A percentile compares a stretch with the other conserved stretches of the same genome.
Conservation (phyloP, 1,284 basidiomycete genomes). For the Fomitopsis betulina region DNA sequence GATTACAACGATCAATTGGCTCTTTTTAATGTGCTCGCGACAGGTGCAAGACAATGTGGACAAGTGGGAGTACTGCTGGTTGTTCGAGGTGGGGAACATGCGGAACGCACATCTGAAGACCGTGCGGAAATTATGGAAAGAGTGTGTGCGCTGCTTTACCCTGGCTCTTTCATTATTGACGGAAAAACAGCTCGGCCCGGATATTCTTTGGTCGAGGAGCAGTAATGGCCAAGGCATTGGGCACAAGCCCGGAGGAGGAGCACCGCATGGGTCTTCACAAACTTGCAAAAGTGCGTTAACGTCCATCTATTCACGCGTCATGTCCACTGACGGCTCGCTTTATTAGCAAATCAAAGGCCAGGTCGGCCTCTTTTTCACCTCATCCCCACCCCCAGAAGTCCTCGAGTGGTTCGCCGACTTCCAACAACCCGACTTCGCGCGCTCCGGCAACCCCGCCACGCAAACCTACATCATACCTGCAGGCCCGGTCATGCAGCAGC, state of each 20-base stretch:
- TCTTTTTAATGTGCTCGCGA: not conserved
- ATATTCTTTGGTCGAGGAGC: slow-evolving; percentile 93
- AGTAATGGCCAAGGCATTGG: slow-evolving; percentile 96
- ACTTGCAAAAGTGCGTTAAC: slow-evolving; percentile 64
- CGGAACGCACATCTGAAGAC: slow-evolving; percentile 93
- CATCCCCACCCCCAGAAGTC: slow-evolving; percentile 84
- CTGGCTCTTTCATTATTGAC: not conserved
- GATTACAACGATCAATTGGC: too few relatives aligned
- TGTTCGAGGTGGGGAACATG: slow-evolving; percentile 94
- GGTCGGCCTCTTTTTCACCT: slow-evolving; percentile 90
- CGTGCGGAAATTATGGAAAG: slow-evolving; percentile 91
- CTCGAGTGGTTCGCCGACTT: slow-evolving; percentile 94
- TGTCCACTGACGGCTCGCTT: not conserved
- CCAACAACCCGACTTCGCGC: slow-evolving; percentile 87
- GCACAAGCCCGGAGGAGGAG: slow-evolving; percentile 84
- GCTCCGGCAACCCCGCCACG: slow-evolving; percentile 79
- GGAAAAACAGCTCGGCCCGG: slow-evolving; percentile 62
- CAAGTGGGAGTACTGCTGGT: slow-evolving; percentile 92
- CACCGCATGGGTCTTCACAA: slow-evolving; percentile 77
- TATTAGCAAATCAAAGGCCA: slow-evolving; percentile 88
- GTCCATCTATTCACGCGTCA: not conserved
- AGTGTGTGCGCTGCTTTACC: slow-evolving; percentile 43
- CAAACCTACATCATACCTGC: slow-evolving; percentile 75
- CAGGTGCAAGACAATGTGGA: slow-evolving; percentile 77
- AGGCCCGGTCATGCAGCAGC: slow-evolving; percentile 67